A percentile compares a stretch with the other conserved stretches of the same genome.
These are phyloP conservation scores for Gastrolobium bilobum DNA, from an alignment of 306 rosid genomes.

Conservation along the genomic window DNA sequence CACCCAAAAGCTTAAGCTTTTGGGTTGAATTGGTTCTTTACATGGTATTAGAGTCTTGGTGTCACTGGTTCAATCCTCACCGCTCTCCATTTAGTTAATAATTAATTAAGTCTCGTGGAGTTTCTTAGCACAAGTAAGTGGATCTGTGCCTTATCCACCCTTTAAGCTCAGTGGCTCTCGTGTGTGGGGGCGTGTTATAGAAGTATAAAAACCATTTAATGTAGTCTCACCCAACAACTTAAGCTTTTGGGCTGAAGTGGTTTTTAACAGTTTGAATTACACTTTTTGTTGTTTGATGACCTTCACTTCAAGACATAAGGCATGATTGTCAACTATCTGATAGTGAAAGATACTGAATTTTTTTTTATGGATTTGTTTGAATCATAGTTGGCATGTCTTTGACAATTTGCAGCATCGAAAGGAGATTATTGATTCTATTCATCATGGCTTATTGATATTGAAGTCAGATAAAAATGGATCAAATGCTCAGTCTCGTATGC, in stretches of 20 bases:
- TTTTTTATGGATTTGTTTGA: constrained; percentile 40
- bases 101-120: no score
- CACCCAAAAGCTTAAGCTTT: no score
- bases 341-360: constrained; percentile 16
- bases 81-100: no score
- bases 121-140: no score
- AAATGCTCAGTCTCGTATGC: constrained; percentile 90
- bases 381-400: constrained; percentile 26
- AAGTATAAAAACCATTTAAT: no score
- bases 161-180: no score
- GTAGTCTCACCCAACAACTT: neutral
- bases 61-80: no score
- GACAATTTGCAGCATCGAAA: constrained; percentile 75
- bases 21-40: no score
- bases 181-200: no score
- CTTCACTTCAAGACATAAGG: constrained; percentile 36
- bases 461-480: constrained; percentile 77
- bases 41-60: no score
- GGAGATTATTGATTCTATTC: constrained; percentile 84
- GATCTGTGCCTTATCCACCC: no score
- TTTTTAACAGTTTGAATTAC: constrained; percentile 27
- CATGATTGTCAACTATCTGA: constrained; percentile 17
- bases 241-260: no score
- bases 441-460: constrained; percentile 72
- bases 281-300: constrained; percentile 34